Base-by-base conservation (phyloP, 2,329 filamentous ascomycete species). In the Amylocarpus encephaloides region DNA sequence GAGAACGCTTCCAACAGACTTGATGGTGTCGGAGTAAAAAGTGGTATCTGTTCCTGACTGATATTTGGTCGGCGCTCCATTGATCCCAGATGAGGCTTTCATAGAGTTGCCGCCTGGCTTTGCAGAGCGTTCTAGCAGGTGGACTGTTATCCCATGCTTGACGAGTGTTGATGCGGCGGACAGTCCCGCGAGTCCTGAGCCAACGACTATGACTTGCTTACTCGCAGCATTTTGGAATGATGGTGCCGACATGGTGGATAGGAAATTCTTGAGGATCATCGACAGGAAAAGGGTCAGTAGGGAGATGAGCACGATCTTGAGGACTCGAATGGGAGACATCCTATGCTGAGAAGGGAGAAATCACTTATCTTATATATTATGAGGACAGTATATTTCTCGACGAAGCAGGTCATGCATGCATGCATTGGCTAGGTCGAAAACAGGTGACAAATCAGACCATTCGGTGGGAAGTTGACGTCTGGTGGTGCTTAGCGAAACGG, bases 71-170 rank as follows among this genome's bases (percentile, higher is more conserved):
- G 73, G 73, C 0, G 79, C 79, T 6, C 79, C 81, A 56, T 83
- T 84, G 64, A 85, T 85, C 0, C 80, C 81, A 0, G 80, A 83
- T 0, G 80, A 84, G 0, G 81, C 81, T 65, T 85, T 85, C 66
- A 85, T 82, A 59, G 74, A 79, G 59, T 85, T 84, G 1, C 80
- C 80, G 33, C 81, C 81, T 0, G 80, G 78, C 59, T 80, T 82
- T 2, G 73, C 61, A 0, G 74, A 73, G 16, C 79, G 76, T 51
- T 86, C 82, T 11, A 85, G 70, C 44, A 86, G 70, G 30, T 71
- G 70, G 0, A 85, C 81, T 0, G 71, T 65, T 1, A 77, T 70
- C 35, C 74, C 73, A 11, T 73, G 70, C 3, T 70, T 65, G 4
- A 84, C 67, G 6, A 83, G 75, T 52, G 78, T 71, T 36, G 76